Base-by-base conservation (phyloP, 116 monocot genomes). In the Phalaenopsis hybrid region DNA sequence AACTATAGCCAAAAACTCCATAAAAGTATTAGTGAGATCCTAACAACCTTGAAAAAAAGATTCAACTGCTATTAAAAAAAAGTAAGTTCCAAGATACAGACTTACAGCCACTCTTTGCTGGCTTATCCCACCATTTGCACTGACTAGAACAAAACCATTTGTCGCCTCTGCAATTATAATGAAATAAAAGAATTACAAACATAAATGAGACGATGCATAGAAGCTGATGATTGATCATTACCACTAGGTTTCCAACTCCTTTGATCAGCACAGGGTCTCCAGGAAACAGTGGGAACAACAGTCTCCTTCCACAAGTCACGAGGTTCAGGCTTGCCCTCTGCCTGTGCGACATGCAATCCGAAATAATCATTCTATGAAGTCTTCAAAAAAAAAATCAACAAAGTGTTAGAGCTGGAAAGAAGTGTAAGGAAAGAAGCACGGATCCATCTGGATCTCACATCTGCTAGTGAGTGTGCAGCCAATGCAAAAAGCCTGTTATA, bases 91-190 rank as follows among this genome's bases (percentile, higher is more conserved):
- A 57, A 43, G 57, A 81, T 48, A 69, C 78, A 79, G 81, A 16
- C 94, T 89, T 91, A 97, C 97, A 76, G 97, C 94, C 43, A 94
- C 89, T 77, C 97, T 84, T 78, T 97, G 97, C 81, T 97, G 97
- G 77, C 86, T 97, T 79, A 97, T 97, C 46, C 97, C 97, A 80
- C 97, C 97, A 90, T 94, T 97, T 82, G 94, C 97, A 86, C 92
- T 97, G 80, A 97, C 84, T 78, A 94, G 65, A 79, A 97, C 90
- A 87, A 91, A 97, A 74, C 97, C 94, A 84, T 94, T 94, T 57
- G 68, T 83, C 84, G 83, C 88, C 10, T 85, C 96, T 92, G 79
- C 69, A 85, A 50, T 79, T n/a, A 48, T 59, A 85, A 75, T 21
- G 13, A 79, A 84, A 76, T 21, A 77, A 77, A 34, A 34, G 72